Evolutionary conservation across 345 rosid genomes (phyloP).

Genomic region (Populus ilicifolia): DNA sequence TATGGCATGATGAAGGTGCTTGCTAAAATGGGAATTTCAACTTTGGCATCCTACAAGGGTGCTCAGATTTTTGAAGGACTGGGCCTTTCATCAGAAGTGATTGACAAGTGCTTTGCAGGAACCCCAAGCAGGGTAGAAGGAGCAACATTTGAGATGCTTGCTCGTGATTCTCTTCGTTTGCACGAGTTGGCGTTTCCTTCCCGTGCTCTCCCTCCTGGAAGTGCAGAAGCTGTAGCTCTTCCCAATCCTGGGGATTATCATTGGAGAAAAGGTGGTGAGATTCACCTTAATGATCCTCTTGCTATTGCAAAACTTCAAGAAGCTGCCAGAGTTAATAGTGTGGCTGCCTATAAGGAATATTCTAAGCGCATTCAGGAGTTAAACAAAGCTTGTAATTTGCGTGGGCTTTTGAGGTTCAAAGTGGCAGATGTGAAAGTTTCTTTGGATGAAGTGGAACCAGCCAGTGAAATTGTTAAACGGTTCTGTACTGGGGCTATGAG

Average conservation of each 20-base stretch:
- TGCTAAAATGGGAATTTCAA: constrained; percentile 99
- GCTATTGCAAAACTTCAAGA: constrained; percentile 95
- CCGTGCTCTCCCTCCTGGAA: constrained; percentile 70
- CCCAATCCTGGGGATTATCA: constrained; percentile 97
- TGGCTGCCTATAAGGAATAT: constrained; percentile 92
- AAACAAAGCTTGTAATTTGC: constrained; percentile 87
- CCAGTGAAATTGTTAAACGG: constrained; percentile 96
- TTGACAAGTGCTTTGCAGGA: constrained; percentile 94
- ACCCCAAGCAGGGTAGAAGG: constrained; percentile 99
- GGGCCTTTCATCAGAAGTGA: constrained; percentile 95
- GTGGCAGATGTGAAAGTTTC: constrained; percentile 58
- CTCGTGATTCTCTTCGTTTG: constrained; percentile 71
- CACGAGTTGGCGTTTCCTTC: constrained; percentile 90
- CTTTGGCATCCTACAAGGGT: constrained; percentile 97
- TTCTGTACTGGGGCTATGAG: constrained; percentile 99
- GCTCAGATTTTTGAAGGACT: constrained; percentile 99
- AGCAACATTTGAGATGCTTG: constrained; percentile 98
- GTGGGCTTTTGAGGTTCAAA: constrained; percentile 88
- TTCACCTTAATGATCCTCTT: constrained; percentile 97
- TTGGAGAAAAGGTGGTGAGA: constrained; percentile 96
- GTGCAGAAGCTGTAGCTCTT: constrained; percentile 92
- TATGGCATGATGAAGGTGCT: constrained; percentile 99
- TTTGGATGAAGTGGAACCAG: constrained; percentile 85
- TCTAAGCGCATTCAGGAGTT: constrained; percentile 83
- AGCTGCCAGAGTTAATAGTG: constrained; percentile 86